Evolutionary conservation across 2,329 filamentous ascomycete species (phyloP).

Genomic region (Xylaria arbuscula): DNA sequence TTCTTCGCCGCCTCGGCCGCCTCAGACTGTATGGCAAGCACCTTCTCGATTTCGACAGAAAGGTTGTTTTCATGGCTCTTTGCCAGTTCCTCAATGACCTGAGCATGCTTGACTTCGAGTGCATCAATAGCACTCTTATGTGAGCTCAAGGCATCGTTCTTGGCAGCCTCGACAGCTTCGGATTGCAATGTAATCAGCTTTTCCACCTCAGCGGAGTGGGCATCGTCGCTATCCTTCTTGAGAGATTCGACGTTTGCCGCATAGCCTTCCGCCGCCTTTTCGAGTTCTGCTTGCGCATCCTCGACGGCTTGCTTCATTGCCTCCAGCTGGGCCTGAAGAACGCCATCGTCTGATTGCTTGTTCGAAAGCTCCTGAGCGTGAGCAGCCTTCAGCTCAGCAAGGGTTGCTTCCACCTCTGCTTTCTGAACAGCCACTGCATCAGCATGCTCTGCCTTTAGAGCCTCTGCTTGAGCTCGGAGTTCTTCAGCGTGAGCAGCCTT

Average conservation of each 20-base stretch:
- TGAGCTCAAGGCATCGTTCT: conserved; percentile 52
- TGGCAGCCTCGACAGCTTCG: conserved; percentile 59
- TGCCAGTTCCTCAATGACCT: conserved; percentile 61
- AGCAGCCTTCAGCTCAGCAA: conserved; percentile 47
- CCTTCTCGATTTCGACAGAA: conserved; percentile 51
- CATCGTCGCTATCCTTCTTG: conserved; percentile 56
- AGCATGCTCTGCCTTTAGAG: conserved; percentile 51
- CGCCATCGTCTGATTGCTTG: conserved; percentile 43
- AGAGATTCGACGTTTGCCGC: conserved; percentile 52
- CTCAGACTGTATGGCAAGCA: conserved; percentile 55
- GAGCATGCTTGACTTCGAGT: conserved; percentile 58
- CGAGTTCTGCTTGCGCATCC: conserved; percentile 49
- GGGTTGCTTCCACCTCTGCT: conserved; percentile 35
- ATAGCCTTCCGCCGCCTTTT: conserved; percentile 51
- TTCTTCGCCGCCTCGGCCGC: conserved; percentile 58
- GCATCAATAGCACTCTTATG: conserved; percentile 48
- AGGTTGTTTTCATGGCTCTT: conserved; percentile 50
- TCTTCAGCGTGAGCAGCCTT: conserved; percentile 46
- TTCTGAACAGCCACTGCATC: conserved; percentile 43
- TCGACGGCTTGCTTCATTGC: conserved; percentile 47
- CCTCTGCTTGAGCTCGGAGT: conserved; percentile 48
- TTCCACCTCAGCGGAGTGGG: conserved; percentile 59
- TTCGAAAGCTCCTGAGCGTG: conserved; percentile 44
- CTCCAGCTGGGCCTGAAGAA: conserved; percentile 45
- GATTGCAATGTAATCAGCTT: conserved; percentile 57